Evolutionary conservation across 2,329 filamentous ascomycete genomes (phyloP), one percentile per base, ranked within the genome.

Genomic region (Penicillium brasilianum): DNA sequence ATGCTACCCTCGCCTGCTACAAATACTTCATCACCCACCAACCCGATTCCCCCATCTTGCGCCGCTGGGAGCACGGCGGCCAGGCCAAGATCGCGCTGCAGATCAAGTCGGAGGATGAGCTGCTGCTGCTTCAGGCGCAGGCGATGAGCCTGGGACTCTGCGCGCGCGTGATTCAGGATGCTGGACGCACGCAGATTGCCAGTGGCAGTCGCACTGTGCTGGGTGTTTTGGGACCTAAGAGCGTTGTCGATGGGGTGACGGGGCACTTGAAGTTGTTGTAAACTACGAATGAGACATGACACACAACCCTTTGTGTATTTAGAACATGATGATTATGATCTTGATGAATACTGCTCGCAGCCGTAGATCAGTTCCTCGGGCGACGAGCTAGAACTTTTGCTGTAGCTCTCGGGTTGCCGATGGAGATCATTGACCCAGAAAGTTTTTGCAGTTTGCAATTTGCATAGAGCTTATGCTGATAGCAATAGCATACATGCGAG

Each of bases 1-100:
- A 98, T 78, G 95, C 95, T n/a, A 97, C 94, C 3, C 88, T 99
- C 59, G 93, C 94, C 58, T 98, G 94, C 85, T 99, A 97, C 87
- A 98, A 97, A 81, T 82, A 88, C 61, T 87, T 96, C 66, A 79
- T 87, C 59, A 79, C 82, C 48, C 78, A 81, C 57, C 81, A 86
- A n/a, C 77, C 82, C 2, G 77, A 80, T 55, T 80, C 83, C 55
- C 79, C 85, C 43, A 81, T 96, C 55, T 86, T 99, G 52, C 84
- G 85, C 67, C 89, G 90, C 67, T 99, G 95, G 95, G 95, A 99
- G 80, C 83, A 82, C 55, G 80, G 84, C 58, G 95, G 95, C 13
- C 93, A 97, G 81, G 90, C 92, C 66, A 98, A 99, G 85, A 91
- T 99, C 66, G 95, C 95, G 8, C 80, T 99, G 58, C 93, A 97